Conservation (phyloP, 2,329 filamentous ascomycete genomes). For the Phyllosticta citrichinensis region DNA sequence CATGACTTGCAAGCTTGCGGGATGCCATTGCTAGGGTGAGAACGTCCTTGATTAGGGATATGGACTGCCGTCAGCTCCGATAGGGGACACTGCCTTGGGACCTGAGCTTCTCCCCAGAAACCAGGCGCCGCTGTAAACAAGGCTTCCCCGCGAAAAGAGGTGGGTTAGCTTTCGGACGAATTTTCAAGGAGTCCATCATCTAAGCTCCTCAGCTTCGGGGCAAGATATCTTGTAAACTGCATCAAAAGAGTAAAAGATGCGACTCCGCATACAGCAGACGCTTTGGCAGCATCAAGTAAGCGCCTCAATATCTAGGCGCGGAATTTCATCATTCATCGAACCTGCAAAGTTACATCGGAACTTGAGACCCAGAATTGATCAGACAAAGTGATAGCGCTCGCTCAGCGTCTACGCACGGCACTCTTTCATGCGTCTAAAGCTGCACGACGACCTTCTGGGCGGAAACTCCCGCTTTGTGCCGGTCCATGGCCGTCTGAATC, state of each 20-base stretch:
- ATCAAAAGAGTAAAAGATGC: too few species aligned
- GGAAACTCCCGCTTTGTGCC: slow-evolving; percentile 23
- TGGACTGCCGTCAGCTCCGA: background rate
- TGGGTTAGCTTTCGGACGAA: background rate
- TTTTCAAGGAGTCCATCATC: background rate
- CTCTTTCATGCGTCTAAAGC: slow-evolving; percentile 7
- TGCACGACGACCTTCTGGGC: slow-evolving; percentile 25
- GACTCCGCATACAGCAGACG: too few species aligned
- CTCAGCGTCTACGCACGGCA: background rate
- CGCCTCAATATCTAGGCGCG: too few species aligned
- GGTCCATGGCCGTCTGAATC: slow-evolving; percentile 20
- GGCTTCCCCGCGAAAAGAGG: background rate
- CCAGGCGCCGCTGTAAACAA: background rate
- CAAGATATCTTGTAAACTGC: too few species aligned
- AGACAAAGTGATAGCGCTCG: background rate
- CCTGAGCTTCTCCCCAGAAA: background rate
- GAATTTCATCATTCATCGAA: too few species aligned
- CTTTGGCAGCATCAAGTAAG: too few species aligned
- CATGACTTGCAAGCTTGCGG: background rate
- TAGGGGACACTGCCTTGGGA: background rate
- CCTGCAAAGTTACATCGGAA: too few species aligned
- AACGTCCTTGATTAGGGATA: background rate
- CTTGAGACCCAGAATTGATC: too few species aligned
- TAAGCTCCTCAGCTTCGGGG: too few species aligned
- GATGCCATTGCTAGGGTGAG: background rate